Conservation (phyloP, 345 rosid species). For the Zanthoxylum bungeanum region DNA sequence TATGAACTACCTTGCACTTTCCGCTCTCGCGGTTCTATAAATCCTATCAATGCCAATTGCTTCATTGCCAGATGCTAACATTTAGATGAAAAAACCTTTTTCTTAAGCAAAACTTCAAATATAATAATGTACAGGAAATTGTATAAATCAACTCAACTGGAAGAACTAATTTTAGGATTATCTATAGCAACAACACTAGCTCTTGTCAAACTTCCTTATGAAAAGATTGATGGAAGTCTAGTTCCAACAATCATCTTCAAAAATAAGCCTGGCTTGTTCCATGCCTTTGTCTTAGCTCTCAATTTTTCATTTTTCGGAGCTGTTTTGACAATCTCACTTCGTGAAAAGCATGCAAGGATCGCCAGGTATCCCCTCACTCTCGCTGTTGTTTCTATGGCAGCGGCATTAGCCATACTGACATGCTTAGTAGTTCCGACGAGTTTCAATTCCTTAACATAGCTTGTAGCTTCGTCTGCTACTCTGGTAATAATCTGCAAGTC, state of each 20-base stretch:
- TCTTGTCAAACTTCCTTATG: constrained; percentile 3
- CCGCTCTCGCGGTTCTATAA: not conserved
- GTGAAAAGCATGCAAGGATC: not conserved
- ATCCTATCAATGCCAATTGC: not conserved
- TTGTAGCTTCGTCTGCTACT: not conserved
- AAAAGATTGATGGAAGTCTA: not conserved
- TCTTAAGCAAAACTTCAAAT: not conserved
- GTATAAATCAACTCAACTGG: not conserved
- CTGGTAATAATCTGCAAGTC: too few species aligned
- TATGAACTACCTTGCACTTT: not conserved
- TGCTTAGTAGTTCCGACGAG: not conserved
- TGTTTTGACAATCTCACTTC: not conserved
- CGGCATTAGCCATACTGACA: not conserved
- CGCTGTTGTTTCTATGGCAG: not conserved
- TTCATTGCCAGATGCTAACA: not conserved
- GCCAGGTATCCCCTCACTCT: constrained; percentile 2
- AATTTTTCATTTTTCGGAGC: constrained; percentile 2
- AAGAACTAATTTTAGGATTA: not conserved
- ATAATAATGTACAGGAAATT: not conserved
- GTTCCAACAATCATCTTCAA: constrained; percentile 7
- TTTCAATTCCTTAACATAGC: not conserved
- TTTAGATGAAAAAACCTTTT: not conserved
- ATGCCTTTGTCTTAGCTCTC: constrained; percentile 1
- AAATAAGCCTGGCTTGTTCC: not conserved
- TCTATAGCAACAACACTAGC: not conserved